Percentiles rank a stretch among this genome's conserved stretches.
These are phyloP conservation scores for Colletotrichum melonis DNA, from an alignment of 2,329 filamentous ascomycete genomes.

Conservation along the genomic window DNA sequence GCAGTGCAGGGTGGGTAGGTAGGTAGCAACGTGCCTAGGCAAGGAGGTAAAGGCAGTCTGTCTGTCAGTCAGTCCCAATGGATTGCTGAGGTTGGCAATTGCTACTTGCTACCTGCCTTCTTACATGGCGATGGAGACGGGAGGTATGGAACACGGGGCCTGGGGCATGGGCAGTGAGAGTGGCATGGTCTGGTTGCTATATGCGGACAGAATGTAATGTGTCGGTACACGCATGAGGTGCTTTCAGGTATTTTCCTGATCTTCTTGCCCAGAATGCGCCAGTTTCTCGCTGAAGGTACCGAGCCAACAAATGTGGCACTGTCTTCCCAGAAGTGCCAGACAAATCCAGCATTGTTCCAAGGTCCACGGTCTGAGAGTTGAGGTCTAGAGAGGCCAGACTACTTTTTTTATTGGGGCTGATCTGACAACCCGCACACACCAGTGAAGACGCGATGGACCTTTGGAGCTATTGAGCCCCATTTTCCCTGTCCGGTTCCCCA, in stretches of 20 bases:
- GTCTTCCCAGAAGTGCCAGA: too few species aligned
- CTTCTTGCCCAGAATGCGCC: conserved; percentile 21
- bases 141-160: background rate
- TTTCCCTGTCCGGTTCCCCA: conserved; percentile 8
- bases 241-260: background rate
- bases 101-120: background rate
- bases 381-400: background rate
- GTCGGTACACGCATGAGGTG: background rate
- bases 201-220: background rate
- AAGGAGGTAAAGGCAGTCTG: background rate
- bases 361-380: background rate
- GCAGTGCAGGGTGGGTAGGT: background rate
- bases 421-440: conserved; percentile 35
- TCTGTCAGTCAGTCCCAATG: background rate
- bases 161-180: background rate
- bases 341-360: background rate
- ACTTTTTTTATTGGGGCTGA: conserved; percentile 10
- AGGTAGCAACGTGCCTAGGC: too few species aligned
- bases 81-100: background rate
- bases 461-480: background rate
- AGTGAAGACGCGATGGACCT: background rate
- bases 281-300: background rate
- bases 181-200: conserved; percentile 1
- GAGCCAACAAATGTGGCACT: background rate
- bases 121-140: background rate